Evolutionary conservation across 2,329 filamentous ascomycete genomes (phyloP).

Genomic region (Nothophoma quercina): DNA sequence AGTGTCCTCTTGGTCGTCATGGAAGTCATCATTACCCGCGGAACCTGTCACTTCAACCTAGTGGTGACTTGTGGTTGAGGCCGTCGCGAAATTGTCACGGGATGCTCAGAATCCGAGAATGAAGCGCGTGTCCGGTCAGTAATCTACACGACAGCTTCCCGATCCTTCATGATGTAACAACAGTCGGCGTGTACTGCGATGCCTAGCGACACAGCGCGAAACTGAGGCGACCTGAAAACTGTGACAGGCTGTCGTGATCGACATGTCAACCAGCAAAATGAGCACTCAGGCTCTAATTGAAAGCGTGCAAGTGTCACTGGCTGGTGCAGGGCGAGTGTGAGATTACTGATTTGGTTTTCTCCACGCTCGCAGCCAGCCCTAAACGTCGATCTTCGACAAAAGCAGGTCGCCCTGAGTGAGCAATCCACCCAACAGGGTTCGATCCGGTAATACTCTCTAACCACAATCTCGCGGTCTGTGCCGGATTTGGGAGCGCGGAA

Average conservation of each 20-base stretch:
- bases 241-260: constrained; percentile 20
- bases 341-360: constrained; percentile 25
- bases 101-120: not conserved
- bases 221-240: constrained; percentile 21
- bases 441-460: constrained; percentile 14
- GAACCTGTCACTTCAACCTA: constrained; percentile 1
- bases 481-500: constrained; percentile 13
- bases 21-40: not conserved
- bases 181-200: not conserved
- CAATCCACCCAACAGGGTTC: constrained; percentile 22
- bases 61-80: not conserved
- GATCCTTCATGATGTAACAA: constrained; percentile 3
- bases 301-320: constrained; percentile 25
- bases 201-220: not conserved
- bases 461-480: constrained; percentile 7
- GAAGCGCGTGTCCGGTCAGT: not conserved
- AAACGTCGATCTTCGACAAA: constrained; percentile 27
- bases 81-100: constrained; percentile 2
- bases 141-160: constrained; percentile 2
- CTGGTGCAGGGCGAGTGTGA: constrained; percentile 1
- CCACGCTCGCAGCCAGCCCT: constrained; percentile 29
- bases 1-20: constrained; percentile 1
- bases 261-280: constrained; percentile 10
- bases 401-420: constrained; percentile 16
- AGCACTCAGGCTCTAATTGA: constrained; percentile 20